These are phyloP conservation scores for Malus sieversii DNA, from an alignment of 306 rosid species.

Conservation along the genomic window DNA sequence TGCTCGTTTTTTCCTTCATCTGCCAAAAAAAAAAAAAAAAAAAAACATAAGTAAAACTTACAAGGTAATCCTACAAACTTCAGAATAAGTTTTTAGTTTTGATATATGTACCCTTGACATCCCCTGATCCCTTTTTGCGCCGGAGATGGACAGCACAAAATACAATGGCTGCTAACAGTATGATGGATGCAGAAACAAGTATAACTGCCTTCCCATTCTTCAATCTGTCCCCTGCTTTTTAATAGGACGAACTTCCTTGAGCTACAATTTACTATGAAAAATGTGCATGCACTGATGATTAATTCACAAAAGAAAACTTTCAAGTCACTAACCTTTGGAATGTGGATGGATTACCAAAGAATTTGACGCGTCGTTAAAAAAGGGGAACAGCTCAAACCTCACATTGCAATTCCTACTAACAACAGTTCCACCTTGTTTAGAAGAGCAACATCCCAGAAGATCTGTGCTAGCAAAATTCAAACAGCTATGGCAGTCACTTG, in stretches of 20 bases:
- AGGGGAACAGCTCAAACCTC: conserved; percentile 28
- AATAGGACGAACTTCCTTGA: background rate
- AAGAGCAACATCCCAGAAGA: conserved; percentile 31
- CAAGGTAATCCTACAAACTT: background rate
- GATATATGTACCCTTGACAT: conserved; percentile 14
- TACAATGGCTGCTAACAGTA: conserved; percentile 16
- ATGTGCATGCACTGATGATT: no score
- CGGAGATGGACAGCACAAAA: background rate
- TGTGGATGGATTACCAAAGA: conserved; percentile 11
- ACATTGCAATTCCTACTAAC: conserved; percentile 35
- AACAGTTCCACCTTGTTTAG: conserved; percentile 27
- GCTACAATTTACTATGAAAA: background rate
- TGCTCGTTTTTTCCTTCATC: conserved; percentile 24
- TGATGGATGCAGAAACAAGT: conserved; percentile 10
- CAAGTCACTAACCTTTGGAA: conserved; percentile 18
- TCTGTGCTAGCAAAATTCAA: conserved; percentile 24
- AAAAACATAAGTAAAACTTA: no score
- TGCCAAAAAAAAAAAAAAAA: background rate
- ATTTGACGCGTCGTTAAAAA: conserved; percentile 26
- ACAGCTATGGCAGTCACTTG: conserved; percentile 24
- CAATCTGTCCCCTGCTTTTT: conserved; percentile 31
- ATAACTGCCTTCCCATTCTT: conserved; percentile 33
- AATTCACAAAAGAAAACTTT: background rate
- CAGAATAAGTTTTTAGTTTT: background rate
- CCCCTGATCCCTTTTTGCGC: background rate